Conservation (phyloP, 2,329 filamentous ascomycete species). For the Rhynchosporium graminicola region DNA sequence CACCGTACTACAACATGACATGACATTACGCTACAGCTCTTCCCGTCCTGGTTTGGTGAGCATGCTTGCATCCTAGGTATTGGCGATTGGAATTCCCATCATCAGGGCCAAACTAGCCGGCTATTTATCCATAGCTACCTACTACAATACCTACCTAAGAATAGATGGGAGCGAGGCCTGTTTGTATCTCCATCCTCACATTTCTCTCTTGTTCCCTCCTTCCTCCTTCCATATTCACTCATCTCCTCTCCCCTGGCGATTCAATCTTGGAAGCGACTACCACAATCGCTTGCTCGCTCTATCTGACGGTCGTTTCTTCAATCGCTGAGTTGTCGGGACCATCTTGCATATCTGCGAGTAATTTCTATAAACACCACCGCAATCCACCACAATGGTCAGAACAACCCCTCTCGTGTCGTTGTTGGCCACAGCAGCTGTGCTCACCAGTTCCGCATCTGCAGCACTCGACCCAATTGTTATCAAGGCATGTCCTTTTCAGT, state of each 20-base stretch:
- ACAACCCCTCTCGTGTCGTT: slow-evolving; percentile 23
- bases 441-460: slow-evolving; percentile 42
- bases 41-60: background rate
- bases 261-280: slow-evolving; percentile 12
- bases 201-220: background rate
- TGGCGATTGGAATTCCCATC: background rate
- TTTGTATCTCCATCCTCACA: background rate
- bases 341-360: slow-evolving; percentile 2
- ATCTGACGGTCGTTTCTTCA: slow-evolving; percentile 5
- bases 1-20: background rate
- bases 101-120: background rate
- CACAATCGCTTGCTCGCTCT: slow-evolving; percentile 1
- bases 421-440: slow-evolving; percentile 21
- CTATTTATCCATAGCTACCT: background rate
- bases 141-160: background rate
- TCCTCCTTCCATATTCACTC: too few relatives aligned
- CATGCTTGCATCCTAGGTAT: background rate
- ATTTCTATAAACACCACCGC: slow-evolving; percentile 1
- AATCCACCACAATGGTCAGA: slow-evolving; percentile 19
- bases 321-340: background rate
- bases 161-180: background rate
- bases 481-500: slow-evolving; percentile 34
- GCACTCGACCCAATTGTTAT: slow-evolving; percentile 56
- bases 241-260: background rate
- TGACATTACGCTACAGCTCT: background rate